Percentiles rank a stretch among this genome's conserved stretches.
Evolutionary conservation across 2,329 filamentous ascomycete species (phyloP).

Genomic region (Pseudogymnoascus sp.): DNA sequence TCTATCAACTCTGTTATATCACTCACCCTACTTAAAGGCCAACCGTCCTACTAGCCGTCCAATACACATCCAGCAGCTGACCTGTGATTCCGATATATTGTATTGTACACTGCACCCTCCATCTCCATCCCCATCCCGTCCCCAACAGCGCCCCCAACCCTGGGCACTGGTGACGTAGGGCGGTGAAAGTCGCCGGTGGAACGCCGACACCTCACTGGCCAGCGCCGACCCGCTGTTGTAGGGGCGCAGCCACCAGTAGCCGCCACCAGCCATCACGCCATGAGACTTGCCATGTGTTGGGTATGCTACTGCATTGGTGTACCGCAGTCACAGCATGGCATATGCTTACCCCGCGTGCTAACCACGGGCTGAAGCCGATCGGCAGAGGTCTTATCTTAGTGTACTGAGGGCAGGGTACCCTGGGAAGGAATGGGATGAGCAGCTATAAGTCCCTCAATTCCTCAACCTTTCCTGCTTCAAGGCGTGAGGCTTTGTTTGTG

Average conservation of each 20-base stretch:
- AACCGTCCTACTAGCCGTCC: not conserved
- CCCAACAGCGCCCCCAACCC: not conserved
- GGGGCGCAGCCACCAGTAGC: too few species aligned
- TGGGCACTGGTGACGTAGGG: not conserved
- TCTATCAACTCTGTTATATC: not conserved
- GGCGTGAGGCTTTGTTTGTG: not conserved
- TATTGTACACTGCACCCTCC: not conserved
- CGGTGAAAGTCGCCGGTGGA: not conserved
- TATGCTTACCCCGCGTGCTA: constrained; percentile 3
- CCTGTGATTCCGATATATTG: not conserved
- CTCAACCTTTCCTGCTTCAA: not conserved
- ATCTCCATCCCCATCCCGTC: not conserved
- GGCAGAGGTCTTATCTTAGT: not conserved
- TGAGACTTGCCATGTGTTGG: not conserved
- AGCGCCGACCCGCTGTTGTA: not conserved
- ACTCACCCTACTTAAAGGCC: too few species aligned
- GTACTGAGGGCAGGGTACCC: not conserved
- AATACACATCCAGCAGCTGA: not conserved
- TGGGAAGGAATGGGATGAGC: not conserved
- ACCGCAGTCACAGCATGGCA: not conserved
- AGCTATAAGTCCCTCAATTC: not conserved
- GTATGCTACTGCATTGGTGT: not conserved
- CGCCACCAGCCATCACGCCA: not conserved
- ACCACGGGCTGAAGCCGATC: not conserved
- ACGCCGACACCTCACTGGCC: not conserved